These are phyloP conservation scores for Ambrosia artemisiifolia DNA, from an alignment of 129 eudicot genomes.

Conservation along the genomic window DNA sequence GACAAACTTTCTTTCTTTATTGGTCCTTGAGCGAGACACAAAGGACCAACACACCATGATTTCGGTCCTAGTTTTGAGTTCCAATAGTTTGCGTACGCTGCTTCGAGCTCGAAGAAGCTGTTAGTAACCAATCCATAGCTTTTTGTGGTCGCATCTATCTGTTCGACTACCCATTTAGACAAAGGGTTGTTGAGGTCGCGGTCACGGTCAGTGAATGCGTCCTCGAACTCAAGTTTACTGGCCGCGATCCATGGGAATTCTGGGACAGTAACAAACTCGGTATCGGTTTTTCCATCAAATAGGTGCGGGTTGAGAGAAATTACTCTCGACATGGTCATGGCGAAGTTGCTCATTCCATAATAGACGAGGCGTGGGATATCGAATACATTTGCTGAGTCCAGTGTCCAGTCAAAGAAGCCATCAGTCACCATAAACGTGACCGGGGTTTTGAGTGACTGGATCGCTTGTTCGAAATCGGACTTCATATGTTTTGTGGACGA, in stretches of 20 bases:
- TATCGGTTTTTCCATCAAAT: slow-evolving; percentile 12
- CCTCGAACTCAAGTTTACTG: slow-evolving; percentile 35
- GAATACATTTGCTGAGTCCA: slow-evolving; percentile 39
- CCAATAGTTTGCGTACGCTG: slow-evolving; percentile 15
- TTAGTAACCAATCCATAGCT: slow-evolving; percentile 50
- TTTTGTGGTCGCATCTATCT: slow-evolving; percentile 3
- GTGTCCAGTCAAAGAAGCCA: slow-evolving; percentile 59
- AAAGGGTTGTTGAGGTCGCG: slow-evolving; percentile 24
- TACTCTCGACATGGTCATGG: not conserved
- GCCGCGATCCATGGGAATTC: slow-evolving; percentile 41
- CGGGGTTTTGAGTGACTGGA: slow-evolving; percentile 16
- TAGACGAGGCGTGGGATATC: slow-evolving; percentile 22
- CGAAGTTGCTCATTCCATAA: slow-evolving; percentile 43
- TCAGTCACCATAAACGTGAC: slow-evolving; percentile 43
- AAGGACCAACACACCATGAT: slow-evolving; percentile 48
- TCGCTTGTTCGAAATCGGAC: slow-evolving; percentile 41
- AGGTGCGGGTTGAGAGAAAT: not conserved
- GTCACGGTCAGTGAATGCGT: slow-evolving; percentile 5
- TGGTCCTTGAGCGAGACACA: slow-evolving; percentile 26
- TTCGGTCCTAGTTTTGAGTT: slow-evolving; percentile 20
- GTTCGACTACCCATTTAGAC: slow-evolving; percentile 23
- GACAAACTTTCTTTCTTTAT: not conserved
- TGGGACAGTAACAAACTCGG: slow-evolving; percentile 23
- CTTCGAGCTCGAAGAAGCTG: slow-evolving; percentile 48
- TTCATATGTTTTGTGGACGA: slow-evolving; percentile 31